Evolutionary conservation across 2,329 filamentous ascomycete species (phyloP).

Genomic region (Aspergillus ustus): DNA sequence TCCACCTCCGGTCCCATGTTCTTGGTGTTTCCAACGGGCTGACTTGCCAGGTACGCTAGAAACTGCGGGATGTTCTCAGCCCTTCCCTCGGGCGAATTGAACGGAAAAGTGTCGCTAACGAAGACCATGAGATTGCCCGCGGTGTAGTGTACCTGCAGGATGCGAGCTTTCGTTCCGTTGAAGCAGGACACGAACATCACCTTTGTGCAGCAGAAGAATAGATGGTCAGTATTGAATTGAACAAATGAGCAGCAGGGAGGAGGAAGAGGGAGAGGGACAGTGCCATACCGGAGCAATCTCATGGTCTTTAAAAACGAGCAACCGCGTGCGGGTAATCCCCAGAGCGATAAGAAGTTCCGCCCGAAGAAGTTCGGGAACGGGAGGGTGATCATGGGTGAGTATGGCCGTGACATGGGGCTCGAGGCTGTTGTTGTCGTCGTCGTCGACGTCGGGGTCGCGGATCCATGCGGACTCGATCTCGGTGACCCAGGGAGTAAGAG

Average conservation of each 20-base stretch:
- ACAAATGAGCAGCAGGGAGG: not conserved
- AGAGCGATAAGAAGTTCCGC: not conserved
- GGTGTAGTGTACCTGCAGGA: no score
- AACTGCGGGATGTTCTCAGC: not conserved
- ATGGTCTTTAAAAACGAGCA: not conserved
- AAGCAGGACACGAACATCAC: not conserved
- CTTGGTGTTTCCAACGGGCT: not conserved
- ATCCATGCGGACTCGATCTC: not conserved
- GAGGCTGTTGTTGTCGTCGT: not conserved
- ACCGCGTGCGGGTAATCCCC: not conserved
- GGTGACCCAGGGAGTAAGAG: not conserved
- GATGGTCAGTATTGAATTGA: not conserved
- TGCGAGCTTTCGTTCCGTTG: not conserved
- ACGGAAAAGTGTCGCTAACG: no score
- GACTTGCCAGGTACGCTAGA: not conserved
- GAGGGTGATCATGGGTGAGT: not conserved
- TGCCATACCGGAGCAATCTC: not conserved
- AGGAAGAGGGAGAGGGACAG: not conserved
- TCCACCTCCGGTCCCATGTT: no score
- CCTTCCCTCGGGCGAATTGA: no score
- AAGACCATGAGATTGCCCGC: no score
- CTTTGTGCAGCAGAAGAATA: not conserved
- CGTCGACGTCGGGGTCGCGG: not conserved
- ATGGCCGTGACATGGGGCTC: not conserved
- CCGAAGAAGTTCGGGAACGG: not conserved